Conservation (phyloP, 2,329 filamentous ascomycete genomes). For the Scytalidium lignicola region DNA sequence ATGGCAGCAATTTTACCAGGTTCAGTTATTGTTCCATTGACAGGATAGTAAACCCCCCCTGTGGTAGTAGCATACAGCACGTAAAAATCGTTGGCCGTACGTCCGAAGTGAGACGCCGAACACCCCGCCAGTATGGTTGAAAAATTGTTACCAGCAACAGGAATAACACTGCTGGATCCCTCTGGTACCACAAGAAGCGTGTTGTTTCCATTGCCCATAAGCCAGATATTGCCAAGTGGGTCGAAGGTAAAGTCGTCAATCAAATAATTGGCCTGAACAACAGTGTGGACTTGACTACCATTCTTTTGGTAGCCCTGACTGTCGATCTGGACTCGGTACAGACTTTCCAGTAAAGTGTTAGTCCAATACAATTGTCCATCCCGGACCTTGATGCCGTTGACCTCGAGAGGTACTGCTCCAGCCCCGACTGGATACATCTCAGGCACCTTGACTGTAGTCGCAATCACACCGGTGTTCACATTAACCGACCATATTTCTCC, state of each 20-base stretch:
- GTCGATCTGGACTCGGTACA: constrained; percentile 3
- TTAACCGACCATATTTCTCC: constrained; percentile 25
- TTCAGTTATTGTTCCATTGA: constrained; percentile 18
- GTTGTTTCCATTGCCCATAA: background rate
- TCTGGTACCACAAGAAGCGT: no score
- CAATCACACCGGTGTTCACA: constrained; percentile 13
- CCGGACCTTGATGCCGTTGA: constrained; percentile 21
- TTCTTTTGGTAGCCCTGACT: constrained; percentile 3
- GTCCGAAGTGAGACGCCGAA: no score
- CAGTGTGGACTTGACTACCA: constrained; percentile 3
- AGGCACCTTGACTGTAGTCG: constrained; percentile 13
- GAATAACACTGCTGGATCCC: no score
- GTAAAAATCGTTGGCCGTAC: no score
- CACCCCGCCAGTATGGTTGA: no score
- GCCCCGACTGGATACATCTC: constrained; percentile 17
- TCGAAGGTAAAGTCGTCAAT: constrained; percentile 15
- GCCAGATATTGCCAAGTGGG: constrained; percentile 4
- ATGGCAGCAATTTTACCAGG: constrained; percentile 25
- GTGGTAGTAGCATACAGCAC: constrained; percentile 21
- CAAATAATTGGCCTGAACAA: background rate
- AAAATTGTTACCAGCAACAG: no score
- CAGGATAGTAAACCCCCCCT: constrained; percentile 13
- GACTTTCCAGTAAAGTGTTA: constrained; percentile 8
- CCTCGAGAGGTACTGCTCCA: background rate
- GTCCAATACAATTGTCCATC: constrained; percentile 16